Conservation (phyloP, 768 basidiomycete genomes). For the Kockovaella imperatae region DNA sequence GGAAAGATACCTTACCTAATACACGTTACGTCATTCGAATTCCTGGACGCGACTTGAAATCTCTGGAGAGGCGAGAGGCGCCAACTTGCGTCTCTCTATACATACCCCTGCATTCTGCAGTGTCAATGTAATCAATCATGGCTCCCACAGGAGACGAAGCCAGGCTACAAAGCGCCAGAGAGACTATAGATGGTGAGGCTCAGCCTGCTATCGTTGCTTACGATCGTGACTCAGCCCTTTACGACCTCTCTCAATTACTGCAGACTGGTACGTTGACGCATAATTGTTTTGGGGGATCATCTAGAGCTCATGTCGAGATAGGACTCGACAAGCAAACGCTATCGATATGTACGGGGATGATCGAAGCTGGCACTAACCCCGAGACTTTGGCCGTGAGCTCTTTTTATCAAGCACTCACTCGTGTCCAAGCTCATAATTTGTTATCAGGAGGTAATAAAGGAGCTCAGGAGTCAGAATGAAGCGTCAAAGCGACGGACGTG, state of each 20-base stretch:
- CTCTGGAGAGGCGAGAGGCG: too few species aligned
- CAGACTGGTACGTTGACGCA: constrained; percentile 53
- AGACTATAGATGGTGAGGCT: constrained; percentile 38
- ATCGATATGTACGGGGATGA: constrained; percentile 85
- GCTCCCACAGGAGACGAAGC: constrained; percentile 26
- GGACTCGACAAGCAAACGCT: constrained; percentile 79
- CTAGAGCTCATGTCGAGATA: neutral
- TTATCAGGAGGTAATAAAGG: neutral
- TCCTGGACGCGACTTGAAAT: too few species aligned
- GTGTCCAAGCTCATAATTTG: neutral
- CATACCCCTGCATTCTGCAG: too few species aligned
- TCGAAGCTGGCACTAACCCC: constrained; percentile 85
- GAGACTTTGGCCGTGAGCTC: constrained; percentile 75
- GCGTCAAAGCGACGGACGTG: too few species aligned
- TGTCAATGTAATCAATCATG: constrained; percentile 4
- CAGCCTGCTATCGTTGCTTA: neutral
- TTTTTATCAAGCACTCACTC: constrained; percentile 5
- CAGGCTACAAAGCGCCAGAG: constrained; percentile 32
- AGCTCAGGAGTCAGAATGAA: neutral
- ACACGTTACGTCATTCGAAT: too few species aligned
- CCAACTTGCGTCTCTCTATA: too few species aligned
- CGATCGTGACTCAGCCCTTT: constrained; percentile 54
- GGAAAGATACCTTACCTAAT: too few species aligned
- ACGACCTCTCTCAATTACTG: constrained; percentile 79
- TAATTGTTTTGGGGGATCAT: neutral